Conservation (phyloP, 140 eudicot species). For the Stevia rebaudiana region DNA sequence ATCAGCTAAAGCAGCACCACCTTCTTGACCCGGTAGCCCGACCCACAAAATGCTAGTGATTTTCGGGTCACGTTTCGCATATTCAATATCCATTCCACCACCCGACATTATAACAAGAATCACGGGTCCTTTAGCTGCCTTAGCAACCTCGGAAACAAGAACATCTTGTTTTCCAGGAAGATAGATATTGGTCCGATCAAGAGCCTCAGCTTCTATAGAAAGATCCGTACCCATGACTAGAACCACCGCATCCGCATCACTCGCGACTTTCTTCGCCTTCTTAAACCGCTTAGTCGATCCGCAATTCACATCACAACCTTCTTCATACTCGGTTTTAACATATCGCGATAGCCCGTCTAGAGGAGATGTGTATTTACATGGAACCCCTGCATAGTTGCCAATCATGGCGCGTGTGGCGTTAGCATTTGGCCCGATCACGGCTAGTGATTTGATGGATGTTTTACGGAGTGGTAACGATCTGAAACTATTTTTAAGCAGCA, state of each 20-base stretch:
- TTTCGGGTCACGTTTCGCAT: constrained; percentile 30
- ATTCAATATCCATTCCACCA: constrained; percentile 45
- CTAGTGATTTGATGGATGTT: constrained; percentile 21
- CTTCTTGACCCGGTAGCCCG: constrained; percentile 65
- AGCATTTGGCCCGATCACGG: constrained; percentile 57
- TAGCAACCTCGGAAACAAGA: constrained; percentile 36
- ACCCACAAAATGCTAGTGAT: constrained; percentile 52
- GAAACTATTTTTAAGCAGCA: constrained; percentile 43
- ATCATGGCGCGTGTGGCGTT: constrained; percentile 46
- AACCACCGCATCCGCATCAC: constrained; percentile 73
- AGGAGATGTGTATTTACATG: constrained; percentile 42
- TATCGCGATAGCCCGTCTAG: constrained; percentile 38
- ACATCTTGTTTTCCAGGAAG: constrained; percentile 51
- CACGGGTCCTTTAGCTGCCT: constrained; percentile 35
- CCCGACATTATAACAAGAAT: constrained; percentile 46
- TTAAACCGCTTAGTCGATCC: constrained; percentile 34
- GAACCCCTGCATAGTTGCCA: constrained; percentile 56
- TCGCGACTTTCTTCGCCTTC: constrained; percentile 44
- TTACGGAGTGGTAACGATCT: constrained; percentile 33
- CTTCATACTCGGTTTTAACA: constrained; percentile 36
- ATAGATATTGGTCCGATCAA: constrained; percentile 37
- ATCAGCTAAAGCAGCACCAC: constrained; percentile 60
- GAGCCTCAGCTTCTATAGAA: constrained; percentile 58
- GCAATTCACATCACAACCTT: constrained; percentile 64
- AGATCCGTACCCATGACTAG: constrained; percentile 75